Base-by-base conservation (phyloP, 495 filamentous ascomycete genomes). In the Usnea hakonensis region DNA sequence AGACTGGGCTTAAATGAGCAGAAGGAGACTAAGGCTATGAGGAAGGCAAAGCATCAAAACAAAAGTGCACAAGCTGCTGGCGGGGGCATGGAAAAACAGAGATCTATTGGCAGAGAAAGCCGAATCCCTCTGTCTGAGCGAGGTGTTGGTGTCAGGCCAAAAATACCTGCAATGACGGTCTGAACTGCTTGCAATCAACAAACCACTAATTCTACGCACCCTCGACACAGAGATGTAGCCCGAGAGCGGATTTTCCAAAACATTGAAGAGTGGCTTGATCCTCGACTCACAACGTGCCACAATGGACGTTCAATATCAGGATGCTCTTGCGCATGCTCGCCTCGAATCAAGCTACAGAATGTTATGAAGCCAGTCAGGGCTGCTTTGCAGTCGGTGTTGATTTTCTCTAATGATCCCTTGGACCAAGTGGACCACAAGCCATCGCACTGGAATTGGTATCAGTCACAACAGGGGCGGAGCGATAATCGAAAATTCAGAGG, bases 1-100 rank as follows among this genome's bases (percentile, higher is more conserved):
- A 74, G 78, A n/a, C 71, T 91, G 8, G 81, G 81, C 32, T 78
- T 91, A 19, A 72, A 77, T 17, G 72, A 77, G 21, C 80, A 82
- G 56, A 66, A 74, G 26, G 65, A 77, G 55, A 62, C 71, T 16
- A 77, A 78, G 64, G 79, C 80, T 46, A 76, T 81, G 30, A 78
- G 82, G 61, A 81, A 81, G 38, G 81, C 80, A 17, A 81, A 79
- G 61, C 72, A 50, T 19, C 55, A 75, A 68, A 63, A 54, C 60
- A 37, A 78, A 72, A 74, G 67, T 55, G 75, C 74, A 17, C 68
- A 75, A 38, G 75, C 75, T 19, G 75, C 76, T 2, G 72, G 70
- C 21, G 69, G 75, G 11, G 58, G 68, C 41, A 70, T 68, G 63
- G 69, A 61, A 28, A 64, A 68, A 59, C 70, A 72, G 32, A 67